A percentile compares a stretch with the other conserved stretches of the same genome.
Conservation (phyloP, 2,329 filamentous ascomycete genomes). For the Ceratocystis ficicola region DNA sequence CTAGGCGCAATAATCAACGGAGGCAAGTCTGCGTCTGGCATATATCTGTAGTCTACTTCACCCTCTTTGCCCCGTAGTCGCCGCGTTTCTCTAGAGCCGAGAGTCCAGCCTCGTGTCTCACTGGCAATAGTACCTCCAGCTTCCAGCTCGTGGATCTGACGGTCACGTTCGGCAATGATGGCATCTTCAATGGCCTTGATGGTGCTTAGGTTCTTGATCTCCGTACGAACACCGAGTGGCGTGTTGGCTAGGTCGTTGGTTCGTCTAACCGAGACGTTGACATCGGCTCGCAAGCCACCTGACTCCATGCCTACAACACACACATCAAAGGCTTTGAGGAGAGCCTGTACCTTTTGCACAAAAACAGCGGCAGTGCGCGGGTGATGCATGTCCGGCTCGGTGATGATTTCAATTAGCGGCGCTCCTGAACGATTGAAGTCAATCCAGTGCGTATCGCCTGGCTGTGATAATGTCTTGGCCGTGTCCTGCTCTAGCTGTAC, state of each 20-base stretch:
- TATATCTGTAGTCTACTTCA: conserved; percentile 94
- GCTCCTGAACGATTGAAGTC: conserved; percentile 91
- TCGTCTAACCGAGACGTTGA: conserved; percentile 80
- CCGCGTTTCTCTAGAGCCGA: conserved; percentile 70
- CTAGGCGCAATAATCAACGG: conserved; percentile 64
- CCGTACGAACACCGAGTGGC: conserved; percentile 68
- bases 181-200: conserved; percentile 94
- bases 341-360: conserved; percentile 74
- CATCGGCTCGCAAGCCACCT: conserved; percentile 80
- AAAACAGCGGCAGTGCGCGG: conserved; percentile 78
- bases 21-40: conserved; percentile 86
- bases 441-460: conserved; percentile 60
- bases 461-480: conserved; percentile 77
- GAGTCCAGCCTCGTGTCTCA: conserved; percentile 86
- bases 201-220: conserved; percentile 94
- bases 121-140: conserved; percentile 61
- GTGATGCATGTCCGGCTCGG: conserved; percentile 73
- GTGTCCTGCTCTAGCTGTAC: conserved; percentile 97
- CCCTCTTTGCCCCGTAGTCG: conserved; percentile 85
- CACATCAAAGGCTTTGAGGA: conserved; percentile 68
- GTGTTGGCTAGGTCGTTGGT: conserved; percentile 29
- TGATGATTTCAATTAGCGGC: conserved; percentile 91
- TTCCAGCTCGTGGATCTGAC: conserved; percentile 73
- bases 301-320: conserved; percentile 88
- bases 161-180: conserved; percentile 77